Percentiles rank a stretch among this genome's conserved stretches.
Conservation (phyloP, 139 green algal species). For the Chlamydomonas eustigma region DNA sequence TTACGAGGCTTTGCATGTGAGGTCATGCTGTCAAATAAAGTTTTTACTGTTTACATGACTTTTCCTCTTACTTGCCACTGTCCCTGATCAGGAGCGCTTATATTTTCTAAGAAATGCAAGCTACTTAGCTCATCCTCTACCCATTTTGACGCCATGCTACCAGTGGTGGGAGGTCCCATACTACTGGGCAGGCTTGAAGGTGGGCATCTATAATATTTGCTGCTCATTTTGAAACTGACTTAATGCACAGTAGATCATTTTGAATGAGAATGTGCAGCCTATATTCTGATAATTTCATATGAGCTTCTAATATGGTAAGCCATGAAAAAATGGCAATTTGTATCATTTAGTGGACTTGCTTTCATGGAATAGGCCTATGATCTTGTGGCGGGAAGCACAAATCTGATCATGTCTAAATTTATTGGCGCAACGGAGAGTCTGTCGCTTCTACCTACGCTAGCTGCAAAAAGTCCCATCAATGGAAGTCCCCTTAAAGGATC, state of each 20-base stretch:
- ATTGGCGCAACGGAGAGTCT: conserved; percentile 53
- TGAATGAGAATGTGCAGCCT: too few relatives aligned
- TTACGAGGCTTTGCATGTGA: conserved; percentile 76
- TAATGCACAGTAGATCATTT: too few relatives aligned
- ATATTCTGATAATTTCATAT: too few relatives aligned
- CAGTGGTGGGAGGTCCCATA: conserved; percentile 96
- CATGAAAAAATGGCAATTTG: too few relatives aligned
- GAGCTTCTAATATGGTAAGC: too few relatives aligned
- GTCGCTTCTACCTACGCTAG: conserved; percentile 76
- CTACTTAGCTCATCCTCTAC: conserved; percentile 69
- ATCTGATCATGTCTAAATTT: conserved; percentile 79
- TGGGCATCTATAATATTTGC: too few relatives aligned
- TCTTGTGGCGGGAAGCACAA: conserved; percentile 70
- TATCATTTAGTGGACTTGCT: neutral
- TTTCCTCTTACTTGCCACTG: conserved; percentile 79
- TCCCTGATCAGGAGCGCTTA: conserved; percentile 82
- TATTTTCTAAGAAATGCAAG: conserved; percentile 79
- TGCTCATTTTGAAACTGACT: too few relatives aligned
- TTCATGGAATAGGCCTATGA: conserved; percentile 75
- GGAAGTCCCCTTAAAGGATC: conserved; percentile 65
- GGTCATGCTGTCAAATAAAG: neutral
- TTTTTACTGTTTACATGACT: neutral
- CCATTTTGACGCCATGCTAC: conserved; percentile 98
- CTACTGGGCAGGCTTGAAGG: conserved; percentile 91
- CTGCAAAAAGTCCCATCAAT: conserved; percentile 21